Base-by-base conservation (phyloP, 495 filamentous ascomycete species). In the Penicillium goetzii region DNA sequence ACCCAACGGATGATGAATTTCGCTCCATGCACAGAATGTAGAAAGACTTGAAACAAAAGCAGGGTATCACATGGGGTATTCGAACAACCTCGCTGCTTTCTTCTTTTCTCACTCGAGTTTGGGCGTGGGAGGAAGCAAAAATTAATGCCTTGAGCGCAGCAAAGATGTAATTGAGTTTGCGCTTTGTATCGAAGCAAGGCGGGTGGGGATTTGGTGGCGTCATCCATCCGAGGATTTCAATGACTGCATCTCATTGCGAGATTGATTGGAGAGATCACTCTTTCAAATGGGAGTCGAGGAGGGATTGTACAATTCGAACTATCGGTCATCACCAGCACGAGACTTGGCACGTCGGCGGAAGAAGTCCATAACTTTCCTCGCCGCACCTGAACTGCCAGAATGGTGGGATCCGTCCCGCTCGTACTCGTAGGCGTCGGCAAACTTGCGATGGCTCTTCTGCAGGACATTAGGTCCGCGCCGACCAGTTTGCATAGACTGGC, bases 341-440 rank as follows among this genome's bases (percentile, higher is more conserved):
- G 89, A 92, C 74, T 87, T 92, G 34, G 92, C 92, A 63, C 93
- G 84, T 72, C 93, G 81, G 69, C 95, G 85, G 80, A 99, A 99
- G 76, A 97, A 95, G 76, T 97, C 95, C 95, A 99, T 99, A 52
- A 99, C 95, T 68, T 90, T 89, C 66, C 91, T 87, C 19, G 93
- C 92, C 17, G 92, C 89, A 36, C 92, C 91, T 59, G 86, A 91
- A 69, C 89, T 95, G 33, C 94, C 95, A 4, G 86, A 88, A 73
- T 92, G 87, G 58, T 88, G 84, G 9, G 88, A 78, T 40, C 78
- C 77, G 59, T 87, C 84, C 54, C 85, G 82, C 60, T 89, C 87
- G 55, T 88, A 86, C 67, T 97, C 93, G 69, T 93, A 97, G n/a
- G 91, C 92, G 66, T 97, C 92, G 3, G 84, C 87, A 66, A 99